Conservation (phyloP, 768 basidiomycete genomes). For the Phylloporus rhodoxanthus region DNA sequence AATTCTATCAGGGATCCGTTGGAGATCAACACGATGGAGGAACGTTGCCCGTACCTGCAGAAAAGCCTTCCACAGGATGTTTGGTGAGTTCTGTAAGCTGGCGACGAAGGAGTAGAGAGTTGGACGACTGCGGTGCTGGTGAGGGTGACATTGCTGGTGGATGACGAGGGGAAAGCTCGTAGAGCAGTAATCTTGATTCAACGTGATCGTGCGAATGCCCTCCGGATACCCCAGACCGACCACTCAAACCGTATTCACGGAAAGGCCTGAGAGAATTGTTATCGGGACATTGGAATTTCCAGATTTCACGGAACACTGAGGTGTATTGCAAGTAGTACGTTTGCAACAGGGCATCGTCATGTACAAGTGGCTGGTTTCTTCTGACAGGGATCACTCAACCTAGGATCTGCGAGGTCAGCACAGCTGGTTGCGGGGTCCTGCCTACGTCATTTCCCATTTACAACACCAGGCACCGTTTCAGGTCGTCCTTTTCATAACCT, state of each 20-base stretch:
- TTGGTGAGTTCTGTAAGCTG: conserved; percentile 86
- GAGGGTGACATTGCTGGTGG: conserved; percentile 17
- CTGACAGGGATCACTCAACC: too few relatives aligned
- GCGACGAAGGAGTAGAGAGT: conserved; percentile 62
- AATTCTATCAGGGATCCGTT: conserved; percentile 31
- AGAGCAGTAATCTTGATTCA: background rate
- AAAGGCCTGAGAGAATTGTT: too few relatives aligned
- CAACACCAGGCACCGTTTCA: background rate
- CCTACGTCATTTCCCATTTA: too few relatives aligned
- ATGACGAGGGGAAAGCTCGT: background rate
- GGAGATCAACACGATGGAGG: conserved; percentile 26
- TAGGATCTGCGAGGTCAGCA: too few relatives aligned
- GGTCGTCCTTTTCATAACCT: background rate
- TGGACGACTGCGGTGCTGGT: conserved; percentile 30
- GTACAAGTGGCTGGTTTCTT: too few relatives aligned
- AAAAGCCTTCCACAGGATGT: conserved; percentile 92
- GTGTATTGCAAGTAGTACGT: too few relatives aligned
- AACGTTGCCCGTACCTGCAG: conserved; percentile 59
- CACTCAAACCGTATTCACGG: too few relatives aligned
- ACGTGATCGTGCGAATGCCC: conserved; percentile 3
- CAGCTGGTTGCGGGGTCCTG: too few relatives aligned
- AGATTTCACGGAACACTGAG: too few relatives aligned
- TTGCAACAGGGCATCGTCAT: too few relatives aligned
- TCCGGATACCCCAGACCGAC: background rate
- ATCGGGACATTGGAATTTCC: too few relatives aligned